phyloP scores from a whole-genome alignment of 2,329 filamentous ascomycete species.

The Ophiostoma angusticollis region DNA sequence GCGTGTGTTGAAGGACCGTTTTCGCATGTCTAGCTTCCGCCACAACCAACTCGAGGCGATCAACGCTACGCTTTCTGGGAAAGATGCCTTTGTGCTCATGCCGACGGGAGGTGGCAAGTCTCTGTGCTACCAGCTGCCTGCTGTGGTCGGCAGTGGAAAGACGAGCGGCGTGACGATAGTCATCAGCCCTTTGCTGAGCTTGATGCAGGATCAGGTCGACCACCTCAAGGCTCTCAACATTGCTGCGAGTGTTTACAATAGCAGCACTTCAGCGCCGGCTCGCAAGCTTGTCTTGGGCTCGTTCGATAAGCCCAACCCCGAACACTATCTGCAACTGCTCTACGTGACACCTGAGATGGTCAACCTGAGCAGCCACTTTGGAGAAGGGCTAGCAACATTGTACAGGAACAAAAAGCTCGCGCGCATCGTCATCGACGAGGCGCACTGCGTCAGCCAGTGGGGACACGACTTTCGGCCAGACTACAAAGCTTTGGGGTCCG shows the following conservation, averaged over 20 bases:
- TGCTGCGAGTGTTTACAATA: constrained; percentile 69
- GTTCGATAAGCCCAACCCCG: constrained; percentile 50
- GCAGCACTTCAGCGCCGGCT: constrained; percentile 53
- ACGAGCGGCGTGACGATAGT: constrained; percentile 84
- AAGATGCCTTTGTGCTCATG: constrained; percentile 94
- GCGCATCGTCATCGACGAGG: constrained; percentile 91
- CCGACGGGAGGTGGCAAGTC: constrained; percentile 96
- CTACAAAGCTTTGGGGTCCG: constrained; percentile 72
- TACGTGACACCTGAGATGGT: constrained; percentile 98
- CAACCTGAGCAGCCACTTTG: constrained; percentile 61
- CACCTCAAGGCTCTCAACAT: constrained; percentile 66
- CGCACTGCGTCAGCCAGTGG: constrained; percentile 99
- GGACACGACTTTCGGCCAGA: constrained; percentile 95
- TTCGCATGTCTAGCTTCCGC: constrained; percentile 76
- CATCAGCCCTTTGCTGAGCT: constrained; percentile 82
- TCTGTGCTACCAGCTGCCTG: constrained; percentile 88
- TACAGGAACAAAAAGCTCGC: constrained; percentile 62
- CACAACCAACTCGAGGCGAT: constrained; percentile 91
- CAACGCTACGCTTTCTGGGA: constrained; percentile 75
- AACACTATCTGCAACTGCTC: constrained; percentile 69
- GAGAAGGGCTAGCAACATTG: constrained; percentile 52
- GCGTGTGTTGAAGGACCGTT: constrained; percentile 65
- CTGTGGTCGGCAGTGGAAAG: constrained; percentile 66
- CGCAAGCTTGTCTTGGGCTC: constrained; percentile 53
- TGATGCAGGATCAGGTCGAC: constrained; percentile 94